A percentile compares a stretch with the other conserved stretches of the same genome.
Conservation (phyloP, 495 filamentous ascomycete species). For the Penicillium coffeae region DNA sequence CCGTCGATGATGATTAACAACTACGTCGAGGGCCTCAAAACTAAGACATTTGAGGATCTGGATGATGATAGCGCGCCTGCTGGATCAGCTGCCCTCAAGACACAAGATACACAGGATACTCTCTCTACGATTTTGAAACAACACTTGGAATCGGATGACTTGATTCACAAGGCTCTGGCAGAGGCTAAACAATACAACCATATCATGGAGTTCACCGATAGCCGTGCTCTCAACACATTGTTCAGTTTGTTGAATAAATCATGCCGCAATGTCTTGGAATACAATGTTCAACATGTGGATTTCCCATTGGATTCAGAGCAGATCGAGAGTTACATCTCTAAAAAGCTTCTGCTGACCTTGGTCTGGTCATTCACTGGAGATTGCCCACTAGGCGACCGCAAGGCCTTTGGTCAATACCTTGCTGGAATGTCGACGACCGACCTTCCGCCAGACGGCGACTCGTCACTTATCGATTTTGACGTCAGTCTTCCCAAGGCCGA, state of each 20-base stretch:
- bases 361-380: constrained; percentile 96
- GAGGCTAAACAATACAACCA: constrained; percentile 77
- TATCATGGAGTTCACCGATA: constrained; percentile 96
- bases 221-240: constrained; percentile 84
- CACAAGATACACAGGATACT: constrained; percentile 68
- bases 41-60: constrained; percentile 82
- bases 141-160: constrained; percentile 69
- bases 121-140: constrained; percentile 73
- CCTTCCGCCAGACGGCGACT: constrained; percentile 67
- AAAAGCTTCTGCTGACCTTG: constrained; percentile 85
- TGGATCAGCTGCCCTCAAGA: constrained; percentile 73
- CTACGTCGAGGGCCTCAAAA: constrained; percentile 79
- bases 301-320: constrained; percentile 89
- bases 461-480: constrained; percentile 92
- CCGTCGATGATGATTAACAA: constrained; percentile 88
- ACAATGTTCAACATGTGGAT: constrained; percentile 88
- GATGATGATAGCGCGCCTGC: constrained; percentile 84
- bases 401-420: constrained; percentile 79
- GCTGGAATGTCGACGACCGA: constrained; percentile 78
- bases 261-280: constrained; percentile 87
- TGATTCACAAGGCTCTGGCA: constrained; percentile 70
- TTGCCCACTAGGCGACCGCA: constrained; percentile 83
- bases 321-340: constrained; percentile 81
- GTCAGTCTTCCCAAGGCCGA: constrained; percentile 79
- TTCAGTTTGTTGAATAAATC: constrained; percentile 94